These are phyloP conservation scores for Triticum turgidum DNA, from an alignment of 176 grass and related monocot genomes.

Conservation along the genomic window DNA sequence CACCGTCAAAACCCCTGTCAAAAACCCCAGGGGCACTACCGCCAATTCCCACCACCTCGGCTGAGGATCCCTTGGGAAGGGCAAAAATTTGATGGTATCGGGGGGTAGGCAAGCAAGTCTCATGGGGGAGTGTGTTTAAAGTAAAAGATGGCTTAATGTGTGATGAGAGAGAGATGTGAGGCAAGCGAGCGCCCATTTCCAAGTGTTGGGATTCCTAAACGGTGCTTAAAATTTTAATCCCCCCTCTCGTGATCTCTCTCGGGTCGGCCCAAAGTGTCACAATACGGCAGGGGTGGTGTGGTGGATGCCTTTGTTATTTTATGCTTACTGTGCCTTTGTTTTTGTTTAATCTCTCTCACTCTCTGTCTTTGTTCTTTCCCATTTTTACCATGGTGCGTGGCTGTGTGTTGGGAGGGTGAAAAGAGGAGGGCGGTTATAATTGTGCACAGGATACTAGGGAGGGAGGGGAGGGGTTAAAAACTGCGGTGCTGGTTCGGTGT, in stretches of 20 bases:
- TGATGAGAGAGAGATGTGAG: not conserved
- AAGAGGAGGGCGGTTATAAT: slow-evolving; percentile 23
- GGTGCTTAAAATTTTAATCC: slow-evolving; percentile 35
- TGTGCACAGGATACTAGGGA: slow-evolving; percentile 4
- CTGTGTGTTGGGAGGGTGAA: slow-evolving; percentile 7
- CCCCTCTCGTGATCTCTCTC: not conserved
- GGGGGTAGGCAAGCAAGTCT: slow-evolving; percentile 51
- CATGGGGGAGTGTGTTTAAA: slow-evolving; percentile 78
- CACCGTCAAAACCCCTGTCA: not conserved
- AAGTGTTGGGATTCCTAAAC: slow-evolving; percentile 92
- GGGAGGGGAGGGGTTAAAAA: slow-evolving; percentile 19
- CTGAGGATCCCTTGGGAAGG: slow-evolving; percentile 53
- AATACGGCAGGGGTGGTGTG: slow-evolving; percentile 8
- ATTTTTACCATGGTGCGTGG: slow-evolving; percentile 26
- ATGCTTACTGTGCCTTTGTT: slow-evolving; percentile 23
- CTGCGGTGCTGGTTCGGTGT: slow-evolving; percentile 1
- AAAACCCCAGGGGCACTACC: not conserved
- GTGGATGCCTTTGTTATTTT: slow-evolving; percentile 41
- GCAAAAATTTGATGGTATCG: slow-evolving; percentile 65
- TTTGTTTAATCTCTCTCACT: not conserved
- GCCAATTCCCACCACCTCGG: slow-evolving; percentile 16
- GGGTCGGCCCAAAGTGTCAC: slow-evolving; percentile 31
- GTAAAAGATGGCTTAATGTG: slow-evolving; percentile 69
- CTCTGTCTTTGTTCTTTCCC: not conserved
- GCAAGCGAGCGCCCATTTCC: slow-evolving; percentile 46